Conservation (phyloP, 2,329 filamentous ascomycete species). For the Xylaria sp. region DNA sequence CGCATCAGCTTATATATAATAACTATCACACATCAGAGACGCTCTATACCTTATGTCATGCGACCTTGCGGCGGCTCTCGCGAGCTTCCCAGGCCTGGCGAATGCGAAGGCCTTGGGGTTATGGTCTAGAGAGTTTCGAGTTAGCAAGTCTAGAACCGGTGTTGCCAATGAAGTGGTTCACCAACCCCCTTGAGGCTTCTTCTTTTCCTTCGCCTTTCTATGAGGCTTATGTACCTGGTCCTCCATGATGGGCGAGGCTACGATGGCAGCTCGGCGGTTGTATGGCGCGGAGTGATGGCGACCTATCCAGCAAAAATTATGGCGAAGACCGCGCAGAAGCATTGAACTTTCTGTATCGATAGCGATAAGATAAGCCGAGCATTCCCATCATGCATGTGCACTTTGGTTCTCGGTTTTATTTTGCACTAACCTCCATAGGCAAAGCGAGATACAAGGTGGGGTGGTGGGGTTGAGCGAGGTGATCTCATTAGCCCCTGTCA, state of each 20-base stretch:
- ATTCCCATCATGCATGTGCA: neutral
- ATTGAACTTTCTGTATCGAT: slow-evolving; percentile 35
- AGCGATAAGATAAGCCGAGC: slow-evolving; percentile 15
- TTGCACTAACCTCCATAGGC: neutral
- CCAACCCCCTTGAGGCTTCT: slow-evolving; percentile 72
- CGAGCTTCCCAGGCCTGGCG: slow-evolving; percentile 81
- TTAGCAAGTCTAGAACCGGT: slow-evolving; percentile 36
- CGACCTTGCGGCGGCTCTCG: slow-evolving; percentile 74
- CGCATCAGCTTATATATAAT: slow-evolving; percentile 13
- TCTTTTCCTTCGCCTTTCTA: slow-evolving; percentile 89
- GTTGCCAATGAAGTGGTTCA: slow-evolving; percentile 20
- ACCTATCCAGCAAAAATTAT: slow-evolving; percentile 26
- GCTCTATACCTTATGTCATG: slow-evolving; percentile 42
- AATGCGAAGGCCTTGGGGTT: slow-evolving; percentile 94
- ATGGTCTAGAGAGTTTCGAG: slow-evolving; percentile 60
- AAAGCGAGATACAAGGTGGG: neutral
- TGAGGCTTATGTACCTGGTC: slow-evolving; percentile 87
- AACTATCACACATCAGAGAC: neutral
- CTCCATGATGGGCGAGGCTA: slow-evolving; percentile 66
- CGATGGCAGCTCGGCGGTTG: slow-evolving; percentile 1
- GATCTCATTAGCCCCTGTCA: neutral
- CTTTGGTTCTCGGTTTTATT: neutral
- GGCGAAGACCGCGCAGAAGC: slow-evolving; percentile 2
- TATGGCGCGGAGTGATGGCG: slow-evolving; percentile 4
- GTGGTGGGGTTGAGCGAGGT: neutral